These are phyloP conservation scores for Phaeoacremonium minimum DNA, from an alignment of 2,329 filamentous ascomycete species.

Conservation along the genomic window DNA sequence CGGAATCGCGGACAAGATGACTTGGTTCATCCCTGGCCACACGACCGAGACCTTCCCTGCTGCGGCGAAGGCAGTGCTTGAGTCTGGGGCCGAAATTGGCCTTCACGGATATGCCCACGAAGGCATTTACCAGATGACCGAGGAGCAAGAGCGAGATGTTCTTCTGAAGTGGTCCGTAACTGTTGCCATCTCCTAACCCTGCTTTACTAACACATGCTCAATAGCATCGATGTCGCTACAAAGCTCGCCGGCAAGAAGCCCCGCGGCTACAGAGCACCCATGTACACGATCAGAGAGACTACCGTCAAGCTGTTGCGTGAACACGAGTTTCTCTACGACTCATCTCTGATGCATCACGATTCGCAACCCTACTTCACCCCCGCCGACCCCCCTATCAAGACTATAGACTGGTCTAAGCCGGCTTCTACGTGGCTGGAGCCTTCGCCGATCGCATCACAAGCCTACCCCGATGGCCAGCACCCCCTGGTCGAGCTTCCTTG, in stretches of 20 bases:
- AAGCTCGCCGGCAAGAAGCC: constrained; percentile 33
- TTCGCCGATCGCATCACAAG: constrained; percentile 18
- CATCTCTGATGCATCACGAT: constrained; percentile 38
- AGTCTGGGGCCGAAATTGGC: constrained; percentile 38
- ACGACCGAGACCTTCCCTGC: constrained; percentile 41
- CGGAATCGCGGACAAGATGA: constrained; percentile 37
- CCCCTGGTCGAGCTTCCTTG: constrained; percentile 38
- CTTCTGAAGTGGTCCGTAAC: constrained; percentile 25
- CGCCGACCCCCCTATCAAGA: constrained; percentile 26
- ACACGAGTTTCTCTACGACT: constrained; percentile 39
- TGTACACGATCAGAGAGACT: constrained; percentile 40
- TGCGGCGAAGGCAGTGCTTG: constrained; percentile 32
- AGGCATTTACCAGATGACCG: constrained; percentile 34
- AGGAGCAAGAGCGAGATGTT: constrained; percentile 39
- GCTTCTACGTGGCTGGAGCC: constrained; percentile 41
- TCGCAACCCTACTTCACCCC: constrained; percentile 38
- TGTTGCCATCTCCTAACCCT: neutral
- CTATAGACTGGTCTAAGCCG: constrained; percentile 27
- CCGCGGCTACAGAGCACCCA: constrained; percentile 40
- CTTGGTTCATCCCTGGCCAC: constrained; percentile 49
- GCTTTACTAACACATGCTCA: neutral
- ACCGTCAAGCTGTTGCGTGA: constrained; percentile 38
- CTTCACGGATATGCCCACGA: constrained; percentile 47
- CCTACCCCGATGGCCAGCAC: constrained; percentile 14
- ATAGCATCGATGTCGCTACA: constrained; percentile 31